Evolutionary conservation across 169 alveolate species (phyloP).

Genomic region (Cryptosporidium andersoni): DNA sequence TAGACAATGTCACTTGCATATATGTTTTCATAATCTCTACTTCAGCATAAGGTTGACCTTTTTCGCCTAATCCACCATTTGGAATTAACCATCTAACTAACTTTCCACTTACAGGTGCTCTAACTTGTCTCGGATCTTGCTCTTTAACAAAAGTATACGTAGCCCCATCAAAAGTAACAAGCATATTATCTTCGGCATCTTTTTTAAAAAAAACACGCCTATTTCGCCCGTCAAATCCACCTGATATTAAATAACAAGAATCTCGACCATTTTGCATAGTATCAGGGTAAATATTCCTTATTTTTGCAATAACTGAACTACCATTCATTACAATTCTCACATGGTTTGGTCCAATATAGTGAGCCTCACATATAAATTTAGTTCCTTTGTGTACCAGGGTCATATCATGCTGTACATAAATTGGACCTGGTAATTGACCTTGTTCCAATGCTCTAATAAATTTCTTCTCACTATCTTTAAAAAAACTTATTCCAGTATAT

Average conservation of each 20-base stretch:
- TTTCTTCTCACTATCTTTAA: conserved; percentile 59
- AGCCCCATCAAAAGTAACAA: conserved; percentile 74
- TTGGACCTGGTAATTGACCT: conserved; percentile 74
- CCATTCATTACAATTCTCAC: conserved; percentile 69
- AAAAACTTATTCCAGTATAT: conserved; percentile 68
- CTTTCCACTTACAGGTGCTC: conserved; percentile 73
- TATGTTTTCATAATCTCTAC: conserved; percentile 86
- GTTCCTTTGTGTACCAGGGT: conserved; percentile 67
- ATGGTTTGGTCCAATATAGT: conserved; percentile 69
- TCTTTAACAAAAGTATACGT: conserved; percentile 74
- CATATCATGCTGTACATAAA: conserved; percentile 62
- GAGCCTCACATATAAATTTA: conserved; percentile 70
- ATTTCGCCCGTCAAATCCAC: conserved; percentile 76
- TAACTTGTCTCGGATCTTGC: conserved; percentile 75
- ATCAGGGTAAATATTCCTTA: conserved; percentile 65
- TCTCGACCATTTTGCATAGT: conserved; percentile 64
- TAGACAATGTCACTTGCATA: conserved; percentile 79
- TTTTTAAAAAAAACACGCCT: conserved; percentile 72
- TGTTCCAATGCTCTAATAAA: conserved; percentile 72
- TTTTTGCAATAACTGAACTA: conserved; percentile 69
- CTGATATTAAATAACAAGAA: conserved; percentile 70
- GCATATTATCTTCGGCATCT: conserved; percentile 73
- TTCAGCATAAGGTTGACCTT: conserved; percentile 81
- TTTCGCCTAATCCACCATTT: conserved; percentile 77
- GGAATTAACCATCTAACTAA: conserved; percentile 76